phyloP scores from a whole-genome alignment of 306 rosid genomes.

The Casuarina equisetifolia region DNA sequence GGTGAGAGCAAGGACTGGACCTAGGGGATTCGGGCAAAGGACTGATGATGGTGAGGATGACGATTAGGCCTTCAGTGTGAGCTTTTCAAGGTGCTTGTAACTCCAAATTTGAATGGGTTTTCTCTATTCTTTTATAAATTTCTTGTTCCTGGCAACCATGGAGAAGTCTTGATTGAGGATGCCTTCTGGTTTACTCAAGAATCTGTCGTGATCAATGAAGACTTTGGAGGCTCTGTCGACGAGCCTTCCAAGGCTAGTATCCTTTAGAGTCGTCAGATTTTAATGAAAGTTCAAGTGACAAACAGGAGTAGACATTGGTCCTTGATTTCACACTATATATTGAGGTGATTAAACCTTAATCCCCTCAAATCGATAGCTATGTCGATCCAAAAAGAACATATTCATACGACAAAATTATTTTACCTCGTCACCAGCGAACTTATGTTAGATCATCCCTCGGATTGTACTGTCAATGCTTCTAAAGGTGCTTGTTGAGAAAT shows the following conservation, averaged over 20 bases:
- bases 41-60: conserved; percentile 31
- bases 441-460: too few species aligned
- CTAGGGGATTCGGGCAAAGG: conserved; percentile 81
- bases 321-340: too few species aligned
- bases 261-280: background rate
- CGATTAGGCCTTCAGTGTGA: conserved; percentile 14
- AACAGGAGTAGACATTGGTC: too few species aligned
- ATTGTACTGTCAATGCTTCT: too few species aligned
- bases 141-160: too few species aligned
- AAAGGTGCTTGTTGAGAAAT: too few species aligned
- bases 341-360: too few species aligned
- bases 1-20: conserved; percentile 59
- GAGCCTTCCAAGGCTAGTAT: background rate
- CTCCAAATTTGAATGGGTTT: conserved; percentile 10
- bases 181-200: too few species aligned
- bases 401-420: too few species aligned
- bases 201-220: background rate
- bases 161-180: background rate
- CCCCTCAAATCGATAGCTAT: too few species aligned
- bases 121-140: background rate
- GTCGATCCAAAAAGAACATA: too few species aligned
- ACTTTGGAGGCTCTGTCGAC: background rate
- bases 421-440: too few species aligned
- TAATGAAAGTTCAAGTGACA: background rate
- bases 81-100: background rate